Base-by-base conservation (phyloP, 176 grass and related monocot species). In the Triticum aestivum region DNA sequence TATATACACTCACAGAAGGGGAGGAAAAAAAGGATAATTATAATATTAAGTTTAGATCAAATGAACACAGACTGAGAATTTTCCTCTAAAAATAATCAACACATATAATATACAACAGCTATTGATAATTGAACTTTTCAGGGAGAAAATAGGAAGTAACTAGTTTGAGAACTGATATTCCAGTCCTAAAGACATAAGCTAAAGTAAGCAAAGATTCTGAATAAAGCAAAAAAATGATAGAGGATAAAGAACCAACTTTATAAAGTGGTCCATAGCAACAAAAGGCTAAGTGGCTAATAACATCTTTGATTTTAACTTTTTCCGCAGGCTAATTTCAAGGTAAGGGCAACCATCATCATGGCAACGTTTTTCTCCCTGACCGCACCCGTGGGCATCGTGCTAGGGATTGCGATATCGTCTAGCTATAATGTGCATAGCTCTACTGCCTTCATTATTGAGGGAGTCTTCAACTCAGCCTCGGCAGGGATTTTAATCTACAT, bases 401-500 rank as follows among this genome's bases (percentile, higher is more conserved):
- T 96, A 79, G 96, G 96, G 56, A 96, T 92, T 23, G 93, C 47
- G 5, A 87, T 98, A 77, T 98, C 93, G 72, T 92, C 90, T 9
- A 88, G 90, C 90, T 96, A 98, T 54, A 86, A 96, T 69, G 82
- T 44, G 3, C 89, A 85, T 63, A 98, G 93, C 67, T 62, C 90
- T 41, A 96, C 86, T 32, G 96, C 92, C 32, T 77, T 98, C 21
- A 77, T 96, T 33, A 72, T 96, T 0, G 96, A 98, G 79, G 96
- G 96, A 12, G 70, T 94, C 64, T 92, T 94, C 78, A 92, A 98
- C 51, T 89, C 96, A 20, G 93, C 96, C 23, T 89, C 93, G 8
- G 93, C 96, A 62, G 93, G 96, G 44, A 98, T 98, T 86, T 89
- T 98, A 54, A 94, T 98, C 78, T 98, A 98, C 79, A 96, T 98